Conservation (phyloP, 495 filamentous ascomycete species). For the Daldinia grandis region DNA sequence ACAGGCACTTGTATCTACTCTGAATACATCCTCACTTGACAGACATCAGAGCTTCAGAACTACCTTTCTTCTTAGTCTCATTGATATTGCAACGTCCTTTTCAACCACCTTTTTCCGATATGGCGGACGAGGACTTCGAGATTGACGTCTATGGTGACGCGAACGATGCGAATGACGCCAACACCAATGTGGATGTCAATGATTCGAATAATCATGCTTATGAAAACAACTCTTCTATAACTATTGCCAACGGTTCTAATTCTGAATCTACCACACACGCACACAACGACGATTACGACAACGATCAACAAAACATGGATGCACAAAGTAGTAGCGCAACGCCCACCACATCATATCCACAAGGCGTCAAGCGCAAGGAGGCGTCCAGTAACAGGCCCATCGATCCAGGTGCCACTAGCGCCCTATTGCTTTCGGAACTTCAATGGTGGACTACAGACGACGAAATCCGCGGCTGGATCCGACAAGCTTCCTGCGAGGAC, state of each 20-base stretch:
- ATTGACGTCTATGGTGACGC: conserved; percentile 96
- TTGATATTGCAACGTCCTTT: conserved; percentile 44
- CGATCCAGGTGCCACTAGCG: conserved; percentile 83
- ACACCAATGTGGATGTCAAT: conserved; percentile 53
- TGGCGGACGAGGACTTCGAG: conserved; percentile 96
- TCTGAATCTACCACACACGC: conserved; percentile 37
- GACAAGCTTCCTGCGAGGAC: conserved; percentile 75
- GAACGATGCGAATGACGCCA: conserved; percentile 58
- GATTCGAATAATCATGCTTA: conserved; percentile 51
- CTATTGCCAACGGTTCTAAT: conserved; percentile 50
- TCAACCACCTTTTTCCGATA: conserved; percentile 51
- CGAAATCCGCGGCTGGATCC: conserved; percentile 88
- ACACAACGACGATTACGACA: conserved; percentile 48
- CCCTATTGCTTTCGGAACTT: conserved; percentile 84
- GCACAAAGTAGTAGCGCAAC: conserved; percentile 53
- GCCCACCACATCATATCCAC: conserved; percentile 58
- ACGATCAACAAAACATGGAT: conserved; percentile 52
- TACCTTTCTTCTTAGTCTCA: conserved; percentile 39
- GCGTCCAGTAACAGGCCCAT: conserved; percentile 76
- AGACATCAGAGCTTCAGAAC: conserved; percentile 25
- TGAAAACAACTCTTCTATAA: conserved; percentile 51
- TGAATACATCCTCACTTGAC: conserved; percentile 47
- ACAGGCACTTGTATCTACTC: conserved; percentile 49
- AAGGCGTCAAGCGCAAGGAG: conserved; percentile 81
- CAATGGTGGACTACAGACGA: conserved; percentile 98